Evolutionary conservation across 176 grass and related monocot species (phyloP), one percentile per base, ranked within the genome.

Genomic region (Musa acuminata): DNA sequence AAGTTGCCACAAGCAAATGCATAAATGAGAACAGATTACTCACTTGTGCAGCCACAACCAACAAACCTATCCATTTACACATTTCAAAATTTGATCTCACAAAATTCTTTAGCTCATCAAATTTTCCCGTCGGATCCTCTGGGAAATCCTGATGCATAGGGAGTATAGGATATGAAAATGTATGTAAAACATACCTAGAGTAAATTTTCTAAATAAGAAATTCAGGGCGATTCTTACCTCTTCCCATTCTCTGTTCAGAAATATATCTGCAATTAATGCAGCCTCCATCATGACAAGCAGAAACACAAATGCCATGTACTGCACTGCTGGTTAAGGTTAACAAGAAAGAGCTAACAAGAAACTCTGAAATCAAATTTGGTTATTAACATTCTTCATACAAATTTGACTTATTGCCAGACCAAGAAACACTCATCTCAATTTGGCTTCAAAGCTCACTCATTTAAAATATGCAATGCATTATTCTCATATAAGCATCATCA

Each of bases 21-120:
- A 59, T 59, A 62, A 53, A 23, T 64, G 14, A 13, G 26, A 49
- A 49, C 0, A 19, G 73, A 53, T 72, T 26, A 62, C 82, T 86
- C 74, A 94, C 96, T 85, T 99, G 91, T 75, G 88, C 78, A 77
- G 80, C 82, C 24, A 91, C 81, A 71, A 99, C 78, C 2, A 81
- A 86, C 22, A 91, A 70, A n/a, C 86, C 91, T 76, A 95, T 75
- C 96, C 96, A 99, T 94, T 95, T 83, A 57, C 96, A 99, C 60
- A 91, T 89, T 29, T 91, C 84, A 76, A 80, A 84, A 84, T 99
- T 99, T 60, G 86, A 86, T 79, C 51, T 84, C 9, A 99, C 60
- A 24, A 99, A 99, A 43, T 76, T 17, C 69, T 89, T 91, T 71
- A 99, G 86, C 69, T 94, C 91, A 49, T 86, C 77, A 78, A 99